A percentile compares a stretch with the other conserved stretches of the same genome.
Evolutionary conservation across 179 eudicot species (phyloP).

Genomic region (Pouteria campechiana): DNA sequence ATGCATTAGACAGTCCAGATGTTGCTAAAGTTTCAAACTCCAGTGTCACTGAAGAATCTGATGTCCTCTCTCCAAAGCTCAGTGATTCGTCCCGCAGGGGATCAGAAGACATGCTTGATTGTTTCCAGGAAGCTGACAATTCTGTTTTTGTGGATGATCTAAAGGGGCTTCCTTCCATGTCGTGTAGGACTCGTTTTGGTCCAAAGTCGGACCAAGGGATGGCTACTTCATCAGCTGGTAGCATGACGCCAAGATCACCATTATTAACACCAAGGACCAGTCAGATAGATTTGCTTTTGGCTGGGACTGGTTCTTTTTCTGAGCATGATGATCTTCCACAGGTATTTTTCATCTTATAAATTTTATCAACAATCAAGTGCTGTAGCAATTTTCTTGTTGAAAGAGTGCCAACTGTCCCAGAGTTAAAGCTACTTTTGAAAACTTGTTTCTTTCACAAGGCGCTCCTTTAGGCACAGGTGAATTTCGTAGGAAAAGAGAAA

Average conservation of each 20-base stretch:
- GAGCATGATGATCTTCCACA: slow-evolving; percentile 92
- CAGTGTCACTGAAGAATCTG: slow-evolving; percentile 85
- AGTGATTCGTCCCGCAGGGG: slow-evolving; percentile 99
- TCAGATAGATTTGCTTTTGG: slow-evolving; percentile 76
- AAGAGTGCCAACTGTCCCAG: too few species aligned
- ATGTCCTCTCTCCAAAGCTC: slow-evolving; percentile 73
- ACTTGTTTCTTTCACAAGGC: background rate
- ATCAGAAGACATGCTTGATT: slow-evolving; percentile 94
- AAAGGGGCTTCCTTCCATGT: slow-evolving; percentile 79
- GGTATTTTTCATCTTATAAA: slow-evolving; percentile 36
- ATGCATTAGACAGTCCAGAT: slow-evolving; percentile 77
- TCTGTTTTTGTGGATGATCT: slow-evolving; percentile 72
- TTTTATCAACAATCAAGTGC: too few species aligned
- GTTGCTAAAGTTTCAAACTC: slow-evolving; percentile 82
- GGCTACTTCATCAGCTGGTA: slow-evolving; percentile 97
- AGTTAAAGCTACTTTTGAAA: background rate
- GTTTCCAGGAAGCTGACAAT: slow-evolving; percentile 80
- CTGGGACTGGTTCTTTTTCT: slow-evolving; percentile 72
- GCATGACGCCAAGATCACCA: slow-evolving; percentile 98
- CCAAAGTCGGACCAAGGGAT: slow-evolving; percentile 99
- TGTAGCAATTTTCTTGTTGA: too few species aligned
- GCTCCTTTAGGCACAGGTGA: too few species aligned
- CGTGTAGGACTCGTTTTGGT: slow-evolving; percentile 93
- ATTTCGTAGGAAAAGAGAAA: too few species aligned
- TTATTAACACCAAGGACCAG: slow-evolving; percentile 74